Evolutionary conservation across 2,329 filamentous ascomycete species (phyloP), one percentile per base, ranked within the genome.

Genomic region (Fulvia fulva): DNA sequence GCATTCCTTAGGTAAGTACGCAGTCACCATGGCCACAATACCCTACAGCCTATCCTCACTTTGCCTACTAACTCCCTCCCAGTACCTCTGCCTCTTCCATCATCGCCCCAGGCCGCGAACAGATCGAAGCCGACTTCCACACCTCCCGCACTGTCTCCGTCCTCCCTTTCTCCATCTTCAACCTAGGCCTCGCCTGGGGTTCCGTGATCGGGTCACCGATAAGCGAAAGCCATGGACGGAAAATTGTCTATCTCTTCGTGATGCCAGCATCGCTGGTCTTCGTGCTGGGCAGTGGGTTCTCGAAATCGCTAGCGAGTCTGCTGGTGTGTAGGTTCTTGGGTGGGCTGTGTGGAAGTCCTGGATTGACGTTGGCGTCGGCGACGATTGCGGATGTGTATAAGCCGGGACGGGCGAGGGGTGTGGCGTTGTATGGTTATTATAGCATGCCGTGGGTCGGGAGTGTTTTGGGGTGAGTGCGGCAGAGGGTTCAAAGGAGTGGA

Each of bases 291-390:
- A 77, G 78, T 0, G 83, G 80, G 0, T 77, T 83, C 28, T 76
- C 79, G 0, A 74, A 78, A 22, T 79, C 70, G 41, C 81, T 87
- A 16, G 79, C 73, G 0, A 77, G 75, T 0, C 65, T 88, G 1
- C 77, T 79, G 50, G 70, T 85, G 9, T 73, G 83, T 23, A 76
- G 85, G 2, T 86, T 93, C 76, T 89, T 91, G 65, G 88, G 89
- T 51, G 88, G 89, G 0, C 70, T 87, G 70, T 88, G 88, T 62
- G 88, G 87, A 30, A 86, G 43, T 82, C 89, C 64, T 79, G 89
- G 68, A 5, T 46, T 67, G 9, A 49, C 53, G 6, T 61, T 64
- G 16, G 65, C 61, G 19, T 53, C 44, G 22, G 63, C 65, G 8
- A 62, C 62, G 5, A 56, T 66, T n/a, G 51, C 63, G 4, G 65